Evolutionary conservation across 2,329 filamentous ascomycete species (phyloP).

Genomic region (Cryphonectria japonica): DNA sequence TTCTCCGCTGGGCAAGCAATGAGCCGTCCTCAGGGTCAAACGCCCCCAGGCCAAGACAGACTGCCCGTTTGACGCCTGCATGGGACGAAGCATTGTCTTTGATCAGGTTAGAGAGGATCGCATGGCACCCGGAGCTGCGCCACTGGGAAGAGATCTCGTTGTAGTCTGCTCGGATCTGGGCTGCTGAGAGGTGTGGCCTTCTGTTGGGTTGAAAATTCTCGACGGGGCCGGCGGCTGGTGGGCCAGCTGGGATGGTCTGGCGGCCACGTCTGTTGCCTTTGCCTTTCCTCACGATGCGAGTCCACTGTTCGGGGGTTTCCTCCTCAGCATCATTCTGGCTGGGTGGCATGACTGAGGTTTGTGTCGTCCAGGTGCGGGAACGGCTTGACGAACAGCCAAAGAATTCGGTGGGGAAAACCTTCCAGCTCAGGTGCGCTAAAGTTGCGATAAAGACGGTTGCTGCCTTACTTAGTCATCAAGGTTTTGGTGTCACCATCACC

Average conservation of each 20-base stretch:
- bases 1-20: constrained; percentile 49
- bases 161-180: constrained; percentile 34
- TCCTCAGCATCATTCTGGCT: background rate
- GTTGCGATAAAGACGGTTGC: background rate
- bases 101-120: constrained; percentile 42
- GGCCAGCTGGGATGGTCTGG: background rate
- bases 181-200: constrained; percentile 15
- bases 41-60: constrained; percentile 60
- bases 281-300: constrained; percentile 23
- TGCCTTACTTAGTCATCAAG: background rate
- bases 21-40: constrained; percentile 55
- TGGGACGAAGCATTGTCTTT: constrained; percentile 31
- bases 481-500: background rate
- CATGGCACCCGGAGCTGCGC: constrained; percentile 35
- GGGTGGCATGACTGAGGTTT: constrained; percentile 4
- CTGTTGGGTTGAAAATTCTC: constrained; percentile 27
- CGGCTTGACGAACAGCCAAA: background rate
- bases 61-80: constrained; percentile 44
- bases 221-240: constrained; percentile 17
- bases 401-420: background rate
- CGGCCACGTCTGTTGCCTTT: constrained; percentile 20
- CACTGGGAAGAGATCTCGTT: constrained; percentile 31
- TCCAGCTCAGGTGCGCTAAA: background rate
- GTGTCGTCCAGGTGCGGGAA: background rate
- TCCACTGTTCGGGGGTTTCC: constrained; percentile 18